These are phyloP conservation scores for Leccinum rimulosum DNA, from an alignment of 768 basidiomycete species.

Conservation along the genomic window DNA sequence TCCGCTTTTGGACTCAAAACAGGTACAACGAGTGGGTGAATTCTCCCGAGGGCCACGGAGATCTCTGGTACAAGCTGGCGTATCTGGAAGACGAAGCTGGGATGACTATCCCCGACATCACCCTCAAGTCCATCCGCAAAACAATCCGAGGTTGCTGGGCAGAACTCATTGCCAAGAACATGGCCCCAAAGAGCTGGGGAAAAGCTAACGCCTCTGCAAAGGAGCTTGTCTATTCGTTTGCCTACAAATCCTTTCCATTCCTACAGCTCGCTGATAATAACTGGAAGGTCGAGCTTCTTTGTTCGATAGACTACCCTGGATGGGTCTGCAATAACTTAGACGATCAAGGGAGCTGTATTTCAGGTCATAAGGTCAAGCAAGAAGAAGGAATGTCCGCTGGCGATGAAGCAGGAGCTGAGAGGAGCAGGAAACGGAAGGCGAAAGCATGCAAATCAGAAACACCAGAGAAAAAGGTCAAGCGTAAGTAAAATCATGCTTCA, in stretches of 20 bases:
- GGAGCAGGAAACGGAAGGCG: neutral
- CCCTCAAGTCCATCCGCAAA: constrained; percentile 1
- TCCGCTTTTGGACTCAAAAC: constrained; percentile 2
- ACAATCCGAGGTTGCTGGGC: neutral
- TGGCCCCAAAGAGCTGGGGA: constrained; percentile 7
- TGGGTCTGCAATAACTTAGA: constrained; percentile 1
- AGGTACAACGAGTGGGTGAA: neutral
- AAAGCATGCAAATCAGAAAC: neutral
- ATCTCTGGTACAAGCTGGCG: neutral
- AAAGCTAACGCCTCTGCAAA: neutral
- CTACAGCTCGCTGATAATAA: neutral
- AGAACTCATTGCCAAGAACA: neutral
- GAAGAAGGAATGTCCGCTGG: neutral
- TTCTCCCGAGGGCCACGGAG: neutral
- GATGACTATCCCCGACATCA: neutral
- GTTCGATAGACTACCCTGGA: neutral
- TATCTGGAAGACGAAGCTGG: constrained; percentile 2
- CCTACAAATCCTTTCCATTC: neutral
- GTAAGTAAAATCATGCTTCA: no score
- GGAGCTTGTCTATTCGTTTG: neutral
- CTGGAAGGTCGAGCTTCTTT: constrained; percentile 1
- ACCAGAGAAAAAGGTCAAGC: neutral
- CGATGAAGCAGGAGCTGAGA: no score
- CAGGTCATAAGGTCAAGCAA: neutral
- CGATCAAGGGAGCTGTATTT: no score